Conservation (phyloP, 352 stramenopile genomes). For the Phytopythium ostracodes region DNA sequence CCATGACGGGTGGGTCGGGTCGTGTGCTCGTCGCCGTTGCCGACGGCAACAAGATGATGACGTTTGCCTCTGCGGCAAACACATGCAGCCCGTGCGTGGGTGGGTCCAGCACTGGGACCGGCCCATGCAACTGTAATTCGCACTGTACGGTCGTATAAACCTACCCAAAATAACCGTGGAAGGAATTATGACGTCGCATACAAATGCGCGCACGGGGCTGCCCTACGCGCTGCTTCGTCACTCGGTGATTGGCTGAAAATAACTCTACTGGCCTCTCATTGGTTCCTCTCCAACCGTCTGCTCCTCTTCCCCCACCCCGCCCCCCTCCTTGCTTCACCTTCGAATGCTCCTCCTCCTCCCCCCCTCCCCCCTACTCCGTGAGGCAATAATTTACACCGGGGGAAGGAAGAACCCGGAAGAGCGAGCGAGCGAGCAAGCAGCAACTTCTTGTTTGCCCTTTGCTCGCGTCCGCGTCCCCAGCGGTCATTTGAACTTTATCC, state of each 20-base stretch:
- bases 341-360: no score
- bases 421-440: no score
- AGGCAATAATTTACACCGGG: neutral
- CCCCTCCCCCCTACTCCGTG: conserved; percentile 11
- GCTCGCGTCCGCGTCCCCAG: conserved; percentile 5
- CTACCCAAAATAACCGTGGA: conserved; percentile 4
- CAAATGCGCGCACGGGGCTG: no score
- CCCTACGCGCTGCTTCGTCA: neutral
- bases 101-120: no score
- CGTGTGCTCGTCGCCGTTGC: no score
- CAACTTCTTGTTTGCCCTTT: neutral
- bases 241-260: conserved; percentile 11
- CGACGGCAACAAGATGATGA: no score
- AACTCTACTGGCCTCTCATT: conserved; percentile 16
- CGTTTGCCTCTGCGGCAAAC: no score
- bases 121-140: no score
- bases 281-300: conserved; percentile 13
- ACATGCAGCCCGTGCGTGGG: no score
- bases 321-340: no score
- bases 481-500: conserved; percentile 72
- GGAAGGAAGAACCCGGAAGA: neutral
- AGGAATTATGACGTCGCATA: conserved; percentile 16
- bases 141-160: no score
- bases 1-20: no score
- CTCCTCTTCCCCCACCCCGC: conserved; percentile 14